Conservation (phyloP, 2,329 filamentous ascomycete species). For the Aspergillus sp. region DNA sequence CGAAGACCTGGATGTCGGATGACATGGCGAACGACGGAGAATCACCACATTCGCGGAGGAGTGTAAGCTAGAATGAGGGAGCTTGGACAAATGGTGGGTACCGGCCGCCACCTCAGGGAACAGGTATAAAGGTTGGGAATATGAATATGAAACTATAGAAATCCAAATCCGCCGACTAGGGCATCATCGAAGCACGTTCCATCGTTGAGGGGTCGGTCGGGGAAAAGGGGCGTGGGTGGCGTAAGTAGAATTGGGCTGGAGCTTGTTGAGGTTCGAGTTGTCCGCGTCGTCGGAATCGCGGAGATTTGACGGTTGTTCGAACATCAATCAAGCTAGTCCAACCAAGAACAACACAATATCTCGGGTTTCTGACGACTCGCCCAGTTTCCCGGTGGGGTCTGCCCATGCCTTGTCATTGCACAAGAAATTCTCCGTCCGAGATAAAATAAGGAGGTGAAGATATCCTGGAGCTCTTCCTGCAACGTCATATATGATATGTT, state of each 20-base stretch:
- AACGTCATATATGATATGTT: neutral
- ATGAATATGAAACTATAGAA: conserved; percentile 11
- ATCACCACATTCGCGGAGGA: conserved; percentile 34
- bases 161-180: conserved; percentile 18
- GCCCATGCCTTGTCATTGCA: neutral
- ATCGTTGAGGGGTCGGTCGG: conserved; percentile 15
- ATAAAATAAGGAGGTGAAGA: neutral
- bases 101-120: conserved; percentile 18
- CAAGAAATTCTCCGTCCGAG: neutral
- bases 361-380: neutral
- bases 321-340: neutral
- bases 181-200: conserved; percentile 26
- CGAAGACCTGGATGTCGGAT: conserved; percentile 88
- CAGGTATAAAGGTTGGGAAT: neutral
- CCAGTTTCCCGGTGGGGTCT: neutral
- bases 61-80: conserved; percentile 17
- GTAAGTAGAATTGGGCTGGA: neutral
- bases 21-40: conserved; percentile 42
- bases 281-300: neutral
- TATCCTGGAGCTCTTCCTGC: neutral
- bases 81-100: conserved; percentile 20
- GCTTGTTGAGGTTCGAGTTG: conserved; percentile 2
- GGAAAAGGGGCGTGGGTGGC: neutral
- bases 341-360: neutral
- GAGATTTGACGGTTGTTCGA: neutral